Percentiles rank a stretch among this genome's conserved stretches.
phyloP scores from a whole-genome alignment of 768 basidiomycete species.

The Amyloporia xantha region DNA sequence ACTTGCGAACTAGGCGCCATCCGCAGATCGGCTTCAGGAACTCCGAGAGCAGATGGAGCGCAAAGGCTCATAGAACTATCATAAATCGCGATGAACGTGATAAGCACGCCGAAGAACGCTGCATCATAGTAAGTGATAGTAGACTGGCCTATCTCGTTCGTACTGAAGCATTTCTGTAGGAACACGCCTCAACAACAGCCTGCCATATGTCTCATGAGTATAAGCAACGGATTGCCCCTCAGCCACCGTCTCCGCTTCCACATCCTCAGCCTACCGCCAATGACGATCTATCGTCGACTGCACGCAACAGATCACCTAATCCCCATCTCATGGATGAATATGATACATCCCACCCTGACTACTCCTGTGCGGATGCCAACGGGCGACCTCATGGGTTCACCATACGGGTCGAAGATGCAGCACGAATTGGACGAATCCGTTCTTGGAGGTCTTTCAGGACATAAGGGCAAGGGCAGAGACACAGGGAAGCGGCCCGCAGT shows the following conservation, averaged over 20 bases:
- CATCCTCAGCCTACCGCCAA: constrained; percentile 26
- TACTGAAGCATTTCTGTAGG: constrained; percentile 35
- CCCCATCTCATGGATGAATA: constrained; percentile 20
- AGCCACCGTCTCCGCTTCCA: constrained; percentile 31
- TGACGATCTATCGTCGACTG: constrained; percentile 28
- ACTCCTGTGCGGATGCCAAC: constrained; percentile 10
- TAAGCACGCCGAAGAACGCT: no score
- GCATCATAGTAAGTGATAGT: constrained; percentile 50
- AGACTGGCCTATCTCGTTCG: no score
- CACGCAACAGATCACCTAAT: constrained; percentile 29
- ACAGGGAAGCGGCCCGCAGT: constrained; percentile 44
- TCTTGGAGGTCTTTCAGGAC: constrained; percentile 28
- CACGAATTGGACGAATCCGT: constrained; percentile 51
- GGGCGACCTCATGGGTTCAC: constrained; percentile 33
- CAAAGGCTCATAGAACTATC: no score
- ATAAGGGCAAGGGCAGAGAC: constrained; percentile 37
- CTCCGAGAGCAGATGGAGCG: no score
- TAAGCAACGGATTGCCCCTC: constrained; percentile 39
- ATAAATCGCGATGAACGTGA: no score
- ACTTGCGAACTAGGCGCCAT: no score
- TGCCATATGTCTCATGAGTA: constrained; percentile 54
- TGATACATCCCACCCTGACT: constrained; percentile 20
- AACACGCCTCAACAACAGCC: constrained; percentile 62
- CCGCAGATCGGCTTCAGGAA: no score
- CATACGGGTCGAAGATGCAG: constrained; percentile 45